Evolutionary conservation across 495 filamentous ascomycete genomes (phyloP).

Genomic region (Penicillium soppii): DNA sequence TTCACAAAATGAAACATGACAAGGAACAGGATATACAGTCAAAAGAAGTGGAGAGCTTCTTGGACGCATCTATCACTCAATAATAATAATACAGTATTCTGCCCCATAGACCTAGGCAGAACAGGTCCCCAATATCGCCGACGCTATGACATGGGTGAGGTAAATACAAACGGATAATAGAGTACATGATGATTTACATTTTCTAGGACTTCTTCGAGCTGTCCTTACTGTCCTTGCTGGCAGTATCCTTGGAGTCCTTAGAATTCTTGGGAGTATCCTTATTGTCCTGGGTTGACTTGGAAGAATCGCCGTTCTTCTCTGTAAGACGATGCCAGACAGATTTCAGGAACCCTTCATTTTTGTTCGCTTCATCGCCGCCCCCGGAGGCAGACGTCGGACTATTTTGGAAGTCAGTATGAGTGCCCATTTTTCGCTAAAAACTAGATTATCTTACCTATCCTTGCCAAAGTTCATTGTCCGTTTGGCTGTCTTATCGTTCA

Average conservation of each 20-base stretch:
- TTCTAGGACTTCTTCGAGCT: constrained; percentile 55
- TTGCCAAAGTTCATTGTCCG: constrained; percentile 76
- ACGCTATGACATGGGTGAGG: constrained; percentile 44
- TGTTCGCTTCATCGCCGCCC: constrained; percentile 47
- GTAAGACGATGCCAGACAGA: constrained; percentile 86
- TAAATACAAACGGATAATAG: constrained; percentile 34
- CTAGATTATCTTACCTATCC: constrained; percentile 40
- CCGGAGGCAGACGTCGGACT: constrained; percentile 17
- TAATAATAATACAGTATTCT: constrained; percentile 28
- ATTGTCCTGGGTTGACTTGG: constrained; percentile 20
- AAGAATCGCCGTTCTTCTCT: constrained; percentile 60
- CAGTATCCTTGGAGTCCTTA: constrained; percentile 16
- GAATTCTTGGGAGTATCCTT: constrained; percentile 22
- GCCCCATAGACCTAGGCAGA: constrained; percentile 15
- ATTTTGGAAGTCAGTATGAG: constrained; percentile 3
- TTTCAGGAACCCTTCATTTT: constrained; percentile 83
- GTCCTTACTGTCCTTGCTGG: constrained; percentile 38
- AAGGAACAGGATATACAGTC: background rate
- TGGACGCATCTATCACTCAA: constrained; percentile 17
- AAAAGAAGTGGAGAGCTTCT: constrained; percentile 28
- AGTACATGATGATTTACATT: constrained; percentile 27
- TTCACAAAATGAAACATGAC: background rate
- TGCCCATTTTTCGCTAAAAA: background rate
- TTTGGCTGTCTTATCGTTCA: constrained; percentile 87
- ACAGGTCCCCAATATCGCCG: constrained; percentile 38